phyloP scores from a whole-genome alignment of 768 basidiomycete species.

The Mycena floridula region DNA sequence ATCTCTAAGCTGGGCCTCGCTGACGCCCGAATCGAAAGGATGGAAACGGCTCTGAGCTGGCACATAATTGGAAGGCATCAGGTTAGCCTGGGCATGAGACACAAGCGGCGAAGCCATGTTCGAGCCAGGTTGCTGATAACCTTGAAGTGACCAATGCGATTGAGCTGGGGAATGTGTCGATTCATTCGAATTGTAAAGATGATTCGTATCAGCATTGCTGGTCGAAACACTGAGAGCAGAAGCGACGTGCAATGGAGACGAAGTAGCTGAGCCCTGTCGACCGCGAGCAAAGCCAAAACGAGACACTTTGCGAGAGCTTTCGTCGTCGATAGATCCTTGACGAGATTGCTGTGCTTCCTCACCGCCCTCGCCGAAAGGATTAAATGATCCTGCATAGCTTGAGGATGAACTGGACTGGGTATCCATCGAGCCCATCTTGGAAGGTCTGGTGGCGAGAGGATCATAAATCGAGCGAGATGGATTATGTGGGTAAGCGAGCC shows the following conservation, averaged over 20 bases:
- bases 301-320: constrained; percentile 60
- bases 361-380: constrained; percentile 65
- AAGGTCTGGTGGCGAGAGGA: constrained; percentile 33
- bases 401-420: constrained; percentile 39
- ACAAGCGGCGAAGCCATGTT: constrained; percentile 38
- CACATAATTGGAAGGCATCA: constrained; percentile 15
- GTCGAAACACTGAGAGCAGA: constrained; percentile 45
- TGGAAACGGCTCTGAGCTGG: constrained; percentile 44
- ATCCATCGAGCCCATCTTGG: constrained; percentile 31
- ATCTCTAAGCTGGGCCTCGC: constrained; percentile 73
- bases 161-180: constrained; percentile 25
- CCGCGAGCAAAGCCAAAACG: constrained; percentile 79
- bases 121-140: constrained; percentile 34
- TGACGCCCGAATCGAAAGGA: constrained; percentile 49
- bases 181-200: constrained; percentile 17
- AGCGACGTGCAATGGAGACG: constrained; percentile 52
- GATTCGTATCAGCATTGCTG: constrained; percentile 39
- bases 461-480: constrained; percentile 52
- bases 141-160: constrained; percentile 39
- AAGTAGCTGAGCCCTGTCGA: constrained; percentile 53
- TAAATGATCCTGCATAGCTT: constrained; percentile 70
- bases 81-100: constrained; percentile 39
- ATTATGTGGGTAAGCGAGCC: constrained; percentile 43
- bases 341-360: constrained; percentile 38
- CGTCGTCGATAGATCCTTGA: constrained; percentile 45